Base-by-base conservation (phyloP, 176 grass and related monocot genomes). In the Carex littledalei region DNA sequence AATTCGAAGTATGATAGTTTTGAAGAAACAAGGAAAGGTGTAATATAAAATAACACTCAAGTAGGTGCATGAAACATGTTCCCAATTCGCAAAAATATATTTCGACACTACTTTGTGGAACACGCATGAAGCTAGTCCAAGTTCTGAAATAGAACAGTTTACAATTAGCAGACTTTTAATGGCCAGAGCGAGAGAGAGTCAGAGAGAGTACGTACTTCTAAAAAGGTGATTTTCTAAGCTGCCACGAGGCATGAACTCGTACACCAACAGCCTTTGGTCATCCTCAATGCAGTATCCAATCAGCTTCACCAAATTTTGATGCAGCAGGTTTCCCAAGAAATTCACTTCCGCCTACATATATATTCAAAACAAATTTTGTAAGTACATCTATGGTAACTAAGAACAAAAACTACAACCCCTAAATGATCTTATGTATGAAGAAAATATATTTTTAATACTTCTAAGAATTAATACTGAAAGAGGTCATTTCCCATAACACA, bases 211-310 rank as follows among this genome's bases (percentile, higher is more conserved):
- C n/a, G 13, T 96, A 95, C 97, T 99, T 72, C 97, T 94, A 82
- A 99, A 99, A 87, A 99, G 97, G 90, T 99, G 97, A 78, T 95
- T 99, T 87, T 99, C 97, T 85, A 99, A 88, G 83, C 97, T 99
- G 89, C 97, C 97, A 79, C 97, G 93, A 29, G 93, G 91, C 97
- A 99, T 99, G 82, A 99, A 99, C 89, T 99, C 97, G 9, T 99
- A 99, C 12, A 86, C 97, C 67, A 99, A 88, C 91, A 99, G 87
- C 87, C 97, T 88, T 83, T 99, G 97, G 79, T 99, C 93, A 94
- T 99, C 97, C 93, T 99, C 97, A 86, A 96, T 99, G 87, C 97
- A 96, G 74, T 99, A 99, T 67, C 97, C 97, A 79, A 99, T 90
- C 81, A 99, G 94, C 74, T 88, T 99, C 84, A 99, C 97, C 84